Conservation (phyloP, 2,329 filamentous ascomycete species). For the Botrytis hyacinthi region DNA sequence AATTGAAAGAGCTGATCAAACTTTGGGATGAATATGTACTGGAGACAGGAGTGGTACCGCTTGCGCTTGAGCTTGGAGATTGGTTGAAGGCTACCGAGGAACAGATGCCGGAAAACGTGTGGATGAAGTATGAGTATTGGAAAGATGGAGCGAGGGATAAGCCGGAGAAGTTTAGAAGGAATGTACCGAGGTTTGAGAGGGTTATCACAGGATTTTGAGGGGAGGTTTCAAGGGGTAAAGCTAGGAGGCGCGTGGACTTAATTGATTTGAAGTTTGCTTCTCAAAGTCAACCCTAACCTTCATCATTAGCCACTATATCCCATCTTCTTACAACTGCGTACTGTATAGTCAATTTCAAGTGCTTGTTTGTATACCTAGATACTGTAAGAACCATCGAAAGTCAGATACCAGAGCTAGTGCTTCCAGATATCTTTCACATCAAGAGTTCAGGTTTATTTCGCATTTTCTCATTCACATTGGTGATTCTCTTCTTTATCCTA, state of each 20-base stretch:
- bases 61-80: constrained; percentile 56
- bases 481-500: background rate
- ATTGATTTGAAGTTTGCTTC: background rate
- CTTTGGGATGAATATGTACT: constrained; percentile 58
- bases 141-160: constrained; percentile 46
- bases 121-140: constrained; percentile 67
- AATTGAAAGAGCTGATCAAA: constrained; percentile 48
- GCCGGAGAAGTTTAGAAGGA: constrained; percentile 25
- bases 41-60: constrained; percentile 58
- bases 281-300: too few relatives aligned
- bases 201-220: constrained; percentile 17
- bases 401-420: background rate
- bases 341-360: background rate
- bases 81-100: constrained; percentile 61
- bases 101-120: constrained; percentile 63
- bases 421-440: background rate
- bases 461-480: background rate
- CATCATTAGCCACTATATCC: background rate
- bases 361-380: background rate
- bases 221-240: too few relatives aligned
- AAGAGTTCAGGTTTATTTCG: background rate
- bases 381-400: background rate
- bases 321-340: background rate
- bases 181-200: constrained; percentile 24
- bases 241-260: background rate